A percentile compares a stretch with the other conserved stretches of the same genome.
phyloP scores from a whole-genome alignment of 228 moss, liverwort and hornwort genomes.

The Sphagnum fallax region DNA sequence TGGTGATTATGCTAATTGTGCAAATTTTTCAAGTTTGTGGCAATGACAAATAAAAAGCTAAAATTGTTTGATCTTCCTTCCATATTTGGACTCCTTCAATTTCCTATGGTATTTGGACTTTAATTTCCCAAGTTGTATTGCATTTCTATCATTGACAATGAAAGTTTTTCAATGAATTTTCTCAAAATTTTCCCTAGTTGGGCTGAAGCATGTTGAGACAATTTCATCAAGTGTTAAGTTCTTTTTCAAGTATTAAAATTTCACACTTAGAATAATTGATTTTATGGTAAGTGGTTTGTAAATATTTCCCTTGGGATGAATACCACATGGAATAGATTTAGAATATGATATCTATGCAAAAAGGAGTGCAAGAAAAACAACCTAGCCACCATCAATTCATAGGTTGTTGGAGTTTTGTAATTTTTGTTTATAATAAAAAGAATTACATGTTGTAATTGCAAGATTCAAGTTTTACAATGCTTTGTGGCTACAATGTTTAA shows the following conservation, averaged over 20 bases:
- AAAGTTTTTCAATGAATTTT: not conserved
- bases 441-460: constrained; percentile 18
- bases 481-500: constrained; percentile 30
- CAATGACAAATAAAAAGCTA: not conserved
- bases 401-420: constrained; percentile 36
- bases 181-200: not conserved
- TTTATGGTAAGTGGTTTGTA: not conserved
- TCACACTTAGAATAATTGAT: not conserved
- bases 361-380: constrained; percentile 43
- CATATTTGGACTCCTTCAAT: not conserved
- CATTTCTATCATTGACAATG: not conserved
- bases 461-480: constrained; percentile 13
- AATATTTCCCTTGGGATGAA: not conserved
- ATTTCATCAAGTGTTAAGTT: not conserved
- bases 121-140: too few species aligned
- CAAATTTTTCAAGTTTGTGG: constrained; percentile 32
- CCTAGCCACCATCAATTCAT: constrained; percentile 66
- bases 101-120: not conserved
- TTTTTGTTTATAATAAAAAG: constrained; percentile 40
- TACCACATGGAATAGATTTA: constrained; percentile 20
- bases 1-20: constrained; percentile 28
- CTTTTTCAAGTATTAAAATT: not conserved
- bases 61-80: not conserved
- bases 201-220: not conserved
- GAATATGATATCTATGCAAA: constrained; percentile 33